Base-by-base conservation (phyloP, 805 yeast species). In the Yarrowia bubula region DNA sequence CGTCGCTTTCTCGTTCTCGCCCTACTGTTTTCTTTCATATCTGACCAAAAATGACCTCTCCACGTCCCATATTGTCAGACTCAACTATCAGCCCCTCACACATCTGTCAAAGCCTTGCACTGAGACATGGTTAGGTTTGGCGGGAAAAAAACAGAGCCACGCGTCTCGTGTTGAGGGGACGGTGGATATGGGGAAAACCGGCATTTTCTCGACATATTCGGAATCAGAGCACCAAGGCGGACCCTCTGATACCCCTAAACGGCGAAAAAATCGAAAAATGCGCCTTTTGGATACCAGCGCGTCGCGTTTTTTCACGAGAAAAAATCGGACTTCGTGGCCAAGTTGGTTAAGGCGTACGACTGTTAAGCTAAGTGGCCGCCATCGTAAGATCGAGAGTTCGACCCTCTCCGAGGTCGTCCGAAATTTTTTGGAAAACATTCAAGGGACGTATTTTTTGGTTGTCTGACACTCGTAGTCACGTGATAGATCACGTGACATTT, bases 321-420 rank as follows among this genome's bases (percentile, higher is more conserved):
- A 42, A 33, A 39, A n/a, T 17, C 43, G 38, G 63, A 57, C 63
- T 57, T 57, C 63, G 63, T 57, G 63, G 63, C 63, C 63, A 57
- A 57, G 63, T 57, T 57, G 63, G 63, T 57, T 57, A 57, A 57
- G 63, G 63, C 63, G 63, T 57, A 57, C 63, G 63, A 57, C 63
- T 57, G 63, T 57, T 57, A 57, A 37, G 28, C 43, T 39, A 28
- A 51, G 31, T 51, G 60, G 60, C 60, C 60, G 60, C 60, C 60
- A 57, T 57, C 63, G 63, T 57, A 57, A 57, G 63, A 57, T 57
- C 63, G 63, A 57, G 63, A 57, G 63, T 57, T 57, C 63, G 63
- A 57, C 63, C 63, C 63, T 57, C 63, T 57, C 63, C 63, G 63
- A 57, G 63, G 63, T 57, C 63, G 63, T 42, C 50, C 41, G 37